These are phyloP conservation scores for Aspergillus funiculosus DNA, from an alignment of 495 filamentous ascomycete genomes.

Conservation along the genomic window DNA sequence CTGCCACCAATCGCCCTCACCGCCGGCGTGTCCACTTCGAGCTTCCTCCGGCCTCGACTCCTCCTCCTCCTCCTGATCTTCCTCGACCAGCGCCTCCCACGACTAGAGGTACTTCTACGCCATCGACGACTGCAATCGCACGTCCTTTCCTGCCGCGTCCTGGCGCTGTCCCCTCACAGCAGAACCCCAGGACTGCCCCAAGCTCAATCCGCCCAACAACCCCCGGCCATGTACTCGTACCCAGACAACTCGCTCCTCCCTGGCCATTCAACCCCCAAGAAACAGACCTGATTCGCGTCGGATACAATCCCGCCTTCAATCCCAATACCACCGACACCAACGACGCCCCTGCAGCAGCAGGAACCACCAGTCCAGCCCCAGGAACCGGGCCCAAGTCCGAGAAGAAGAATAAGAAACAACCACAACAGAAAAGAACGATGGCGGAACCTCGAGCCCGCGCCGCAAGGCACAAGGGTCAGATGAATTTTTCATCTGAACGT, in stretches of 20 bases:
- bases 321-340: slow-evolving; percentile 5
- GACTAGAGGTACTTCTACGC: not conserved
- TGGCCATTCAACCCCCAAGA: slow-evolving; percentile 23
- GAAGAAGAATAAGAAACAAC: slow-evolving; percentile 9
- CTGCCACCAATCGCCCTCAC: slow-evolving; percentile 6
- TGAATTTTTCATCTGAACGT: slow-evolving; percentile 84
- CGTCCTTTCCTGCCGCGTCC: not conserved
- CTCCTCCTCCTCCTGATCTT: not conserved
- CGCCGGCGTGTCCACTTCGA: slow-evolving; percentile 6
- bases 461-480: slow-evolving; percentile 79
- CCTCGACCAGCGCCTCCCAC: not conserved
- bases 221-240: slow-evolving; percentile 15
- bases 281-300: slow-evolving; percentile 22
- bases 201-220: slow-evolving; percentile 3
- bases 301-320: slow-evolving; percentile 25
- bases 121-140: not conserved
- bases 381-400: not conserved
- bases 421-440: slow-evolving; percentile 24
- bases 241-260: slow-evolving; percentile 11
- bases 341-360: not conserved
- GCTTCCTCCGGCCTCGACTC: slow-evolving; percentile 2
- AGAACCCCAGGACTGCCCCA: not conserved
- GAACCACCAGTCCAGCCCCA: not conserved
- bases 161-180: slow-evolving; percentile 4
- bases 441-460: slow-evolving; percentile 71